phyloP scores from a whole-genome alignment of 176 grass and related monocot genomes.

The Musa beccarii region DNA sequence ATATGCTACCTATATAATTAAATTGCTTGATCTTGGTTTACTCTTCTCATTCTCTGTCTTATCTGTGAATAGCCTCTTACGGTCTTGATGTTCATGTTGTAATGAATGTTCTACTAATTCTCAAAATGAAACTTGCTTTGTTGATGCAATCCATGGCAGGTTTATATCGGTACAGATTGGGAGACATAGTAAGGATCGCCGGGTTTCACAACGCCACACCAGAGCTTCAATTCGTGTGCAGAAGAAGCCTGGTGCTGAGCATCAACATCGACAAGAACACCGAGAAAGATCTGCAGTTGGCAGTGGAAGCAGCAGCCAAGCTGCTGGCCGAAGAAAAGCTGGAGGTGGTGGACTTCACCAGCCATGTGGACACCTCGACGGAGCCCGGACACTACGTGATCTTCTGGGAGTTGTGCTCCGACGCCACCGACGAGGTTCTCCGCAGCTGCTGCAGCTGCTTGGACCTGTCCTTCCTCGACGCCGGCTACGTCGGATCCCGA shows the following conservation, averaged over 20 bases:
- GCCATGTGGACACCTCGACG: constrained; percentile 48
- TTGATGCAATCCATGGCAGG: constrained; percentile 20
- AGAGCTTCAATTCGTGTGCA: constrained; percentile 69
- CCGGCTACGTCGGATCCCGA: constrained; percentile 63
- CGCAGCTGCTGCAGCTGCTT: constrained; percentile 61
- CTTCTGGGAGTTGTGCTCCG: constrained; percentile 77
- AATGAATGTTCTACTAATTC: no score
- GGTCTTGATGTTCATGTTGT: no score
- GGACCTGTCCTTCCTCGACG: constrained; percentile 74
- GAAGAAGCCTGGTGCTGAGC: constrained; percentile 83
- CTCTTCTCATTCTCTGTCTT: no score
- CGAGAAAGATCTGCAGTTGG: constrained; percentile 82
- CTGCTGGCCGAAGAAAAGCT: constrained; percentile 81
- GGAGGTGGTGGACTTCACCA: constrained; percentile 85
- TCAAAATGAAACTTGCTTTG: no score
- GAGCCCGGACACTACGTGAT: constrained; percentile 76
- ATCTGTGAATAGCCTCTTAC: no score
- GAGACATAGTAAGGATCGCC: constrained; percentile 60
- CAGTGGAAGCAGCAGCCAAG: constrained; percentile 66
- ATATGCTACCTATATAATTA: background rate
- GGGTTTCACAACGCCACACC: constrained; percentile 84
- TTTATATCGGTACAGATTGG: constrained; percentile 80
- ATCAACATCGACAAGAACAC: constrained; percentile 99
- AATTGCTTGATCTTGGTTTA: background rate
- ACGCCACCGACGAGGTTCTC: constrained; percentile 44